Evolutionary conservation across 2,329 filamentous ascomycete genomes (phyloP).

Genomic region (Trichoderma simmonsii): DNA sequence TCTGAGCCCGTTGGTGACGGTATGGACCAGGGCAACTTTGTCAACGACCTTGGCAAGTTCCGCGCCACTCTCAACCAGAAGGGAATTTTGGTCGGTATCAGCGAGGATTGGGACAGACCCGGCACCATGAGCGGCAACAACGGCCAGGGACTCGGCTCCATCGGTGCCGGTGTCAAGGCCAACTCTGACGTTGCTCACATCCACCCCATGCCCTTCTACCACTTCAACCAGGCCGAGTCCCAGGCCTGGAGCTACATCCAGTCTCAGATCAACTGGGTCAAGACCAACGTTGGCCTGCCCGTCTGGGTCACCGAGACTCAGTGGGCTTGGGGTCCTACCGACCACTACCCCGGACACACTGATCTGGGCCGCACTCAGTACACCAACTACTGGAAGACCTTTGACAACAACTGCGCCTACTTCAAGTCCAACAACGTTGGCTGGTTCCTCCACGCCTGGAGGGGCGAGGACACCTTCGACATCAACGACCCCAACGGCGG

Average conservation of each 20-base stretch:
- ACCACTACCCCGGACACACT: constrained; percentile 21
- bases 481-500: constrained; percentile 22
- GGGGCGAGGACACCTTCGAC: constrained; percentile 22
- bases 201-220: constrained; percentile 26
- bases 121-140: constrained; percentile 21
- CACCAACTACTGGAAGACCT: constrained; percentile 21
- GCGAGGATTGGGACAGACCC: constrained; percentile 25
- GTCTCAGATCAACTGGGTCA: constrained; percentile 20
- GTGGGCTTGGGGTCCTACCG: constrained; percentile 23
- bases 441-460: constrained; percentile 25
- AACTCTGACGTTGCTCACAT: constrained; percentile 24
- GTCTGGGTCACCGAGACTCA: constrained; percentile 23
- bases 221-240: constrained; percentile 17
- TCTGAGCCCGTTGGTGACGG: constrained; percentile 25
- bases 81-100: constrained; percentile 22
- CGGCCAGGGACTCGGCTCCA: constrained; percentile 14
- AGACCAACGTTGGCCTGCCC: constrained; percentile 21
- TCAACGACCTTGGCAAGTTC: constrained; percentile 22
- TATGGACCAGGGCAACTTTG: constrained; percentile 23
- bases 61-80: constrained; percentile 18
- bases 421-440: constrained; percentile 21
- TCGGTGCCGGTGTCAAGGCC: constrained; percentile 21
- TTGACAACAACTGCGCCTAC: constrained; percentile 24
- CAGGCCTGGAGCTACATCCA: constrained; percentile 23
- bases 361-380: constrained; percentile 22